These are phyloP conservation scores for Corinectria fuckeliana DNA, from an alignment of 2,329 filamentous ascomycete species.

Conservation along the genomic window DNA sequence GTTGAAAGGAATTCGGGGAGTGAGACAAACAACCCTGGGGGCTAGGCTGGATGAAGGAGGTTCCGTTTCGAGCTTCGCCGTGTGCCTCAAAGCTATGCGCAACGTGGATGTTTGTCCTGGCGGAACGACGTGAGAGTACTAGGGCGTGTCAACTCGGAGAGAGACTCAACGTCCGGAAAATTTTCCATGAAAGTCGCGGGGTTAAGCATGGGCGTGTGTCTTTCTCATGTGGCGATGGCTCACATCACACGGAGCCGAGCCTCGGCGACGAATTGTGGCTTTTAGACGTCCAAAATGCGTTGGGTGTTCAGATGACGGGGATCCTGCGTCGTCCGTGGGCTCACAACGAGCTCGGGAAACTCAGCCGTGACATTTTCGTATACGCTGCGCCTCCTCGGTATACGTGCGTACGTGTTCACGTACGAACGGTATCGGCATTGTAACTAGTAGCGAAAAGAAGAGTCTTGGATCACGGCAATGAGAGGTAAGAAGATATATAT, in stretches of 20 bases:
- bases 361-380: not conserved
- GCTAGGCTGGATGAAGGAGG: slow-evolving; percentile 9
- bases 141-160: too few species aligned
- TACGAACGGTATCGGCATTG: slow-evolving; percentile 5
- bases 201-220: too few species aligned
- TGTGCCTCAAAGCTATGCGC: too few species aligned
- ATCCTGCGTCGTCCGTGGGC: not conserved
- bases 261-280: not conserved
- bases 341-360: not conserved
- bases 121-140: not conserved
- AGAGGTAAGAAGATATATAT: too few species aligned
- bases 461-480: slow-evolving; percentile 13
- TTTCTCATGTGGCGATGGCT: too few species aligned
- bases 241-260: not conserved
- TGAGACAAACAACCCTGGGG: not conserved
- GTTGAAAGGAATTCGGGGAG: slow-evolving; percentile 4
- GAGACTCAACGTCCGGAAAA: too few species aligned
- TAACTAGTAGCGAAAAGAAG: not conserved
- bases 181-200: too few species aligned
- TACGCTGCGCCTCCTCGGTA: not conserved
- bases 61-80: not conserved
- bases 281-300: too few species aligned
- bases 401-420: slow-evolving; percentile 3
- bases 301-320: not conserved
- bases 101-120: too few species aligned